A percentile compares a stretch with the other conserved stretches of the same genome.
Evolutionary conservation across 108 stramenopile species (phyloP).

Genomic region (Skeletonema tropicum): DNA sequence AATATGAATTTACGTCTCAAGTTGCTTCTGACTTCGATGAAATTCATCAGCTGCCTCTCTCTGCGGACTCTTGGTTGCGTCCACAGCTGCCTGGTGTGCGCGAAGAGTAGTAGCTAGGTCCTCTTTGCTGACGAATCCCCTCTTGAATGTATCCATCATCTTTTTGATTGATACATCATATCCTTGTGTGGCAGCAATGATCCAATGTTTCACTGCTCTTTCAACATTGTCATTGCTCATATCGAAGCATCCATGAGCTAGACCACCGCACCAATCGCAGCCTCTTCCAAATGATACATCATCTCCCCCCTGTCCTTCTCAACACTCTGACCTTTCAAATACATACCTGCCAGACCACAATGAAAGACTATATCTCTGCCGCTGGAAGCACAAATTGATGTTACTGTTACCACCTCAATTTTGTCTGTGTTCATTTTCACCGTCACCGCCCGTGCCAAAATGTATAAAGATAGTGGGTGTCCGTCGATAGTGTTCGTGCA

Average conservation of each 20-base stretch:
- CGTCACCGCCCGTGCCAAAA: too few species aligned
- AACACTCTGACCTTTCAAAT: not conserved
- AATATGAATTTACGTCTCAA: too few species aligned
- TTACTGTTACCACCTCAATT: too few species aligned
- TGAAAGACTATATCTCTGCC: too few species aligned
- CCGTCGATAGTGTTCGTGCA: too few species aligned
- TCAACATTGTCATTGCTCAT: not conserved
- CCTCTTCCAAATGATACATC: not conserved
- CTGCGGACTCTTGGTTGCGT: constrained; percentile 1
- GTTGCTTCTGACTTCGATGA: too few species aligned
- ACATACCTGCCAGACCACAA: not conserved
- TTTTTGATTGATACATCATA: not conserved
- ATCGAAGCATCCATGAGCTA: too few species aligned
- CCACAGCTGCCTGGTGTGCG: not conserved
- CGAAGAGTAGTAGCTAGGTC: not conserved
- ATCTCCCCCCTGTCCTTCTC: not conserved
- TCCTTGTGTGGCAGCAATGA: not conserved
- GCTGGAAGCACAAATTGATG: too few species aligned
- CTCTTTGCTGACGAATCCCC: not conserved
- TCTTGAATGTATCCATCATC: not conserved
- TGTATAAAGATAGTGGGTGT: too few species aligned
- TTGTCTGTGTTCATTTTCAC: too few species aligned
- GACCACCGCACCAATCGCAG: too few species aligned
- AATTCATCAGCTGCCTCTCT: too few species aligned
- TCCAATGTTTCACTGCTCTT: not conserved